phyloP scores from a whole-genome alignment of 805 yeast species.

The Candida sakaeoensis region DNA sequence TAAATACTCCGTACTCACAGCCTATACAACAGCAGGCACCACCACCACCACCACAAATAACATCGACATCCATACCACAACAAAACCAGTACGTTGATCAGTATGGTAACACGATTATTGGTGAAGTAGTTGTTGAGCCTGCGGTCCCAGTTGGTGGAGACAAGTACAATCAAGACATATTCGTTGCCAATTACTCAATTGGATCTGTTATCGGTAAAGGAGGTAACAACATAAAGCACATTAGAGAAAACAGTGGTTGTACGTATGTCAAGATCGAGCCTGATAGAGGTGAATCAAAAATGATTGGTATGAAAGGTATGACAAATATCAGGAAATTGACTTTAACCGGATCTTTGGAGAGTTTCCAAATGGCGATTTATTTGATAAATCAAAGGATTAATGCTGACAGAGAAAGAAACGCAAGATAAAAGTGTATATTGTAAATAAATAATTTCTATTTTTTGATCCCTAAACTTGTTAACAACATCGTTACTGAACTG shows the following conservation, averaged over 20 bases:
- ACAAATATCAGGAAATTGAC: constrained; percentile 55
- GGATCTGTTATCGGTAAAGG: constrained; percentile 86
- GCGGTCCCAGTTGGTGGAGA: constrained; percentile 38
- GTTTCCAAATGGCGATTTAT: constrained; percentile 69
- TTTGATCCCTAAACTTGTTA: constrained; percentile 56
- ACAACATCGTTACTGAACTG: constrained; percentile 74
- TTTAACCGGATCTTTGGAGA: constrained; percentile 61
- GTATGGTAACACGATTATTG: constrained; percentile 40
- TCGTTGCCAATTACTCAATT: constrained; percentile 71
- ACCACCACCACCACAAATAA: not conserved
- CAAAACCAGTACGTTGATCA: constrained; percentile 39
- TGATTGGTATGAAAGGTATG: constrained; percentile 43
- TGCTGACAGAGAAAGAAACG: constrained; percentile 55
- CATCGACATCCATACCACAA: constrained; percentile 18
- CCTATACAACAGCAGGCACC: constrained; percentile 30
- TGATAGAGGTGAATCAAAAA: constrained; percentile 48
- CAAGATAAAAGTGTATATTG: constrained; percentile 6
- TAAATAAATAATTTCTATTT: constrained; percentile 10
- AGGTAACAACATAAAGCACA: constrained; percentile 76
- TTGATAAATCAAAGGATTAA: constrained; percentile 70
- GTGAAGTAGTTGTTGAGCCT: constrained; percentile 40
- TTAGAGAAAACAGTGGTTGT: constrained; percentile 68
- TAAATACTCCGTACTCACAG: constrained; percentile 16
- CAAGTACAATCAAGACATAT: constrained; percentile 63
- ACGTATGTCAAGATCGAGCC: constrained; percentile 70